A percentile compares a stretch with the other conserved stretches of the same genome.
These are phyloP conservation scores for Petrea volubilis DNA, from an alignment of 257 asterid genomes.

Conservation along the genomic window DNA sequence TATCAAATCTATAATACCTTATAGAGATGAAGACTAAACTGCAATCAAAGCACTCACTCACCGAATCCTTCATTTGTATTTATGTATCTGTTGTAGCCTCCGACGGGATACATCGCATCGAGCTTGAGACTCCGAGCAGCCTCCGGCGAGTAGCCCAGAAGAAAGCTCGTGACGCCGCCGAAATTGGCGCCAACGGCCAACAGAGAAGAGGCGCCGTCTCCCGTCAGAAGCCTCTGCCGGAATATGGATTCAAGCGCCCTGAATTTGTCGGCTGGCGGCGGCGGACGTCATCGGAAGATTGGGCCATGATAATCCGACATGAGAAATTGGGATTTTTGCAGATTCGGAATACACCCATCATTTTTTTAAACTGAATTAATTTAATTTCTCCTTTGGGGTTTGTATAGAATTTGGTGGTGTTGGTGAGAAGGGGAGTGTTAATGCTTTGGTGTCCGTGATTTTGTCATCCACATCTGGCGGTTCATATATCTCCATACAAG, in stretches of 20 bases:
- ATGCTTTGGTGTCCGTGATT: neutral
- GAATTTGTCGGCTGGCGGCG: conserved; percentile 57
- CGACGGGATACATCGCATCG: conserved; percentile 75
- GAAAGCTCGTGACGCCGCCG: conserved; percentile 68
- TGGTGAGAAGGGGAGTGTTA: neutral
- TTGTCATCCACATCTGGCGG: conserved; percentile 26
- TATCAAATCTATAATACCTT: no score
- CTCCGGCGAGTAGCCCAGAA: conserved; percentile 75
- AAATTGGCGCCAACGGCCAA: conserved; percentile 79
- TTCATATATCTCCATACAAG: conserved; percentile 1
- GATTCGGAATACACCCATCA: conserved; percentile 14
- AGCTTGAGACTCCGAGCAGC: conserved; percentile 70
- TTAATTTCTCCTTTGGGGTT: neutral
- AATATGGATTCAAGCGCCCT: conserved; percentile 65
- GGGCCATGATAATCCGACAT: conserved; percentile 41
- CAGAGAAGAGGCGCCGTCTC: conserved; percentile 66
- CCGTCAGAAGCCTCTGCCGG: conserved; percentile 64
- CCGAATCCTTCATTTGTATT: conserved; percentile 74
- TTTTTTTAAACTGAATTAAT: neutral
- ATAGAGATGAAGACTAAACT: no score
- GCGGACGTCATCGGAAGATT: conserved; percentile 46
- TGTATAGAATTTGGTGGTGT: neutral
- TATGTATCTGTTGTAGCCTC: conserved; percentile 69
- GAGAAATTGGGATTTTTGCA: conserved; percentile 19
- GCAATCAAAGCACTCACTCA: conserved; percentile 49